Conservation (phyloP, 2,329 filamentous ascomycete genomes). For the Domatiomyces globalis region DNA sequence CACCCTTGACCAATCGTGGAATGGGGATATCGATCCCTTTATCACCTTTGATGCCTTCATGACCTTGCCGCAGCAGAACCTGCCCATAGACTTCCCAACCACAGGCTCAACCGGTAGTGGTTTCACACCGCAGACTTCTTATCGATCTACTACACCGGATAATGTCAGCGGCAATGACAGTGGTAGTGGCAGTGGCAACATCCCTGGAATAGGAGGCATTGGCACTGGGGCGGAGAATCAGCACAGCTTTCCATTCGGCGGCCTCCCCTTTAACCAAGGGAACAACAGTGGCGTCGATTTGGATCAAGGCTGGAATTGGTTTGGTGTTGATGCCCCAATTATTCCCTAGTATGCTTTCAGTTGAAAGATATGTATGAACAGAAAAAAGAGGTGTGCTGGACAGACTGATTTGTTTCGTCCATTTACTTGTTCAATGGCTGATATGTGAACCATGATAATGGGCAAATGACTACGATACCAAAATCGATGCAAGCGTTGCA, state of each 20-base stretch:
- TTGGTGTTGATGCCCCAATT: slow-evolving; percentile 17
- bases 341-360: not conserved
- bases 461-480: too few species aligned
- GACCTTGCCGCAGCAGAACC: slow-evolving; percentile 12
- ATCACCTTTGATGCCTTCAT: slow-evolving; percentile 19
- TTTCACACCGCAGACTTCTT: slow-evolving; percentile 8
- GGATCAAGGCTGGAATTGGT: slow-evolving; percentile 30
- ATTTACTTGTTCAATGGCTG: too few species aligned
- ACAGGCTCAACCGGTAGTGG: slow-evolving; percentile 4
- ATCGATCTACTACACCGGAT: not conserved
- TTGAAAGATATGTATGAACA: not conserved
- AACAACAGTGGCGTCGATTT: slow-evolving; percentile 22
- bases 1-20: slow-evolving; percentile 10
- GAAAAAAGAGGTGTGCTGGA: too few species aligned
- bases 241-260: slow-evolving; percentile 9
- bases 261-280: slow-evolving; percentile 7
- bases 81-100: slow-evolving; percentile 8
- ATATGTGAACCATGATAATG: too few species aligned
- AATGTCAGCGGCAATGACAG: slow-evolving; percentile 1
- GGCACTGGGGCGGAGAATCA: not conserved
- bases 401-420: too few species aligned
- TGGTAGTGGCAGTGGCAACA: not conserved
- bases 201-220: not conserved
- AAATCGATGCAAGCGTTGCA: too few species aligned
- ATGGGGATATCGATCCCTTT: slow-evolving; percentile 15